Percentiles rank a stretch among this genome's conserved stretches.
Conservation (phyloP, 805 yeast genomes). For the Pichia sporocuriosa region DNA sequence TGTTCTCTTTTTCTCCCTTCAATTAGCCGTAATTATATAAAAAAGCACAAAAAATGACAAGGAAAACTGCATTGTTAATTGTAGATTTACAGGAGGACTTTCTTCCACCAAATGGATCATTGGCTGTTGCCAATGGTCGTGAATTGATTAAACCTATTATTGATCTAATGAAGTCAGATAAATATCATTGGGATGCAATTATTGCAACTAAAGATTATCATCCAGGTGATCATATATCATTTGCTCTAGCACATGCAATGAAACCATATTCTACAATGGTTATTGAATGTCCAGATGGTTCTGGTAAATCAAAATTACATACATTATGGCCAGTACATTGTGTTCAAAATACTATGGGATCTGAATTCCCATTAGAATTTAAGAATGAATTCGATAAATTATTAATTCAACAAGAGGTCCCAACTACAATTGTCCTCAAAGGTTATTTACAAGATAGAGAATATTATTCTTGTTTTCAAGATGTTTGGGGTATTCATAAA, state of each 20-base stretch:
- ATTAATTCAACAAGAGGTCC: conserved; percentile 28
- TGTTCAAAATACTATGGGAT: conserved; percentile 63
- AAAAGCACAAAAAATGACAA: neutral
- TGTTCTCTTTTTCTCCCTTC: too few relatives aligned
- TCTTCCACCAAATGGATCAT: conserved; percentile 67
- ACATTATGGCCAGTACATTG: conserved; percentile 91
- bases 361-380: conserved; percentile 51
- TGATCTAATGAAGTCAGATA: conserved; percentile 34
- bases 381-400: conserved; percentile 26
- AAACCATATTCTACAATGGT: conserved; percentile 44
- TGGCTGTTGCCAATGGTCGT: conserved; percentile 67
- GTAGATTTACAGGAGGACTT: conserved; percentile 87
- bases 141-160: conserved; percentile 47
- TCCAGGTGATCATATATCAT: conserved; percentile 69
- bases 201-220: conserved; percentile 88
- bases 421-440: conserved; percentile 48
- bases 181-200: conserved; percentile 52
- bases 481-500: conserved; percentile 63
- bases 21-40: too few relatives aligned
- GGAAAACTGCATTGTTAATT: conserved; percentile 53
- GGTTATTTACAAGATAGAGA: conserved; percentile 71
- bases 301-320: conserved; percentile 32
- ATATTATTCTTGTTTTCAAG: conserved; percentile 82
- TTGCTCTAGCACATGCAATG: conserved; percentile 59
- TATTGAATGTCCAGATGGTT: conserved; percentile 44